A percentile compares a stretch with the other conserved stretches of the same genome.
Conservation (phyloP, 2,329 filamentous ascomycete species). For the Aspergillus fijiensis region DNA sequence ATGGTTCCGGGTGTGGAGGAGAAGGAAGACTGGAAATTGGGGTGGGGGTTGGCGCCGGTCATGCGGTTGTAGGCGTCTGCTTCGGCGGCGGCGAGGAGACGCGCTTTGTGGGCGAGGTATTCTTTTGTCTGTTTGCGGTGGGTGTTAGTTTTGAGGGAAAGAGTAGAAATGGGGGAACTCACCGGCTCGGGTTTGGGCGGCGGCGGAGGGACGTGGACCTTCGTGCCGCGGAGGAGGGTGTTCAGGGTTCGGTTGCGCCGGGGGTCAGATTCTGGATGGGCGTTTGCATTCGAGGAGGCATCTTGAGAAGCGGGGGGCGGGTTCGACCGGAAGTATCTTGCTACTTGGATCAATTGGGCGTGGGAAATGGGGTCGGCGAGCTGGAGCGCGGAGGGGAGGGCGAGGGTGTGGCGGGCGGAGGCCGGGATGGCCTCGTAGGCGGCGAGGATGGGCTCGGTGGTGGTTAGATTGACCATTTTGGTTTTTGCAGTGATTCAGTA, state of each 20-base stretch:
- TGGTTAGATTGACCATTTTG: constrained; percentile 44
- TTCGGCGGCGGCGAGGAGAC: constrained; percentile 80
- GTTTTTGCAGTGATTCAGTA: not conserved
- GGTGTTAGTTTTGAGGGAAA: not conserved
- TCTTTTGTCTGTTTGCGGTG: constrained; percentile 44
- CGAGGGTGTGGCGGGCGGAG: constrained; percentile 32
- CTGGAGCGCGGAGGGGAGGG: constrained; percentile 32
- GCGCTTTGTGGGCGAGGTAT: constrained; percentile 84
- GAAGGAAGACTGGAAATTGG: too few species aligned
- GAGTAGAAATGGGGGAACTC: constrained; percentile 34
- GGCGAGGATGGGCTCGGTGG: constrained; percentile 40
- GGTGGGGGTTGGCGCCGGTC: constrained; percentile 44
- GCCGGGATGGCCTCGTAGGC: constrained; percentile 40
- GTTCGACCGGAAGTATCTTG: constrained; percentile 28
- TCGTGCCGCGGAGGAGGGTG: constrained; percentile 67
- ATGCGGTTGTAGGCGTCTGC: constrained; percentile 78
- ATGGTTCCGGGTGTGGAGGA: too few species aligned
- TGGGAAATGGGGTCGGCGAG: constrained; percentile 43
- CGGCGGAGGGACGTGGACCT: constrained; percentile 75
- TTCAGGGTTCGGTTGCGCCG: constrained; percentile 56
- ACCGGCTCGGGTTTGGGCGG: constrained; percentile 76
- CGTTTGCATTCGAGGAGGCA: not conserved
- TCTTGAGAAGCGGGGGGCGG: not conserved
- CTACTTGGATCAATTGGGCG: constrained; percentile 40
- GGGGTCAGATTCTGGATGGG: too few species aligned